Percentiles rank a stretch among this genome's conserved stretches.
phyloP scores from a whole-genome alignment of 495 filamentous ascomycete species.

The Recurvomyces mirabilis region DNA sequence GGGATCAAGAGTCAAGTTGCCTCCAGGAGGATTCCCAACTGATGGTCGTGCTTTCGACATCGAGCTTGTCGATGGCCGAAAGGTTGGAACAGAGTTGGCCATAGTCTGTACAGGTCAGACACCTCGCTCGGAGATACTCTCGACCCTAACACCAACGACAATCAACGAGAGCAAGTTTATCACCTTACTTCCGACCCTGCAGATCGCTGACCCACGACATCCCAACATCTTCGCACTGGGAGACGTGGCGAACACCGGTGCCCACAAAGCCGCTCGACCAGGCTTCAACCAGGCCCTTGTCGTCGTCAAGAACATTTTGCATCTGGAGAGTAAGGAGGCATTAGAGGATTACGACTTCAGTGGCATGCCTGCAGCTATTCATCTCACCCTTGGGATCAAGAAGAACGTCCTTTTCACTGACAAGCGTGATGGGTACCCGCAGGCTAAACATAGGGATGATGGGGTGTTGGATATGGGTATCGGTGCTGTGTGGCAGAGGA shows the following conservation, averaged over 20 bases:
- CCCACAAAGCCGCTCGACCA: constrained; percentile 45
- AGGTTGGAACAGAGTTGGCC: constrained; percentile 12
- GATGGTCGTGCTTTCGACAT: constrained; percentile 1
- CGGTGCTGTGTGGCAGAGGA: constrained; percentile 4
- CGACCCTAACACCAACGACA: constrained; percentile 32
- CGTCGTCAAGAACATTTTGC: constrained; percentile 43
- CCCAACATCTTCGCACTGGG: constrained; percentile 47
- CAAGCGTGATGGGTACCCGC: background rate
- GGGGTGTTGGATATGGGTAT: constrained; percentile 7
- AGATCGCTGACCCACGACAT: constrained; percentile 39
- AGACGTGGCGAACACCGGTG: constrained; percentile 50
- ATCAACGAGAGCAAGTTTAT: constrained; percentile 43
- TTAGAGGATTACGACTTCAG: constrained; percentile 26
- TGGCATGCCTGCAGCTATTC: constrained; percentile 15
- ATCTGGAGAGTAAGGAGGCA: constrained; percentile 32
- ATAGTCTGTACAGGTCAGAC: constrained; percentile 48
- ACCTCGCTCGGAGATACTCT: constrained; percentile 43
- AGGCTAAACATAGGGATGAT: constrained; percentile 5
- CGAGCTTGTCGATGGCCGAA: constrained; percentile 1
- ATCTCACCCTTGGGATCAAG: constrained; percentile 19
- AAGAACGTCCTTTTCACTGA: constrained; percentile 11
- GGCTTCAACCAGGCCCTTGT: constrained; percentile 41
- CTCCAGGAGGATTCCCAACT: background rate
- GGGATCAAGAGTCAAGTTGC: constrained; percentile 24
- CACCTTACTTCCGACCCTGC: constrained; percentile 45